Evolutionary conservation across 371 early-diverging fungal species (phyloP).

Genomic region (Mucor irregularis): DNA sequence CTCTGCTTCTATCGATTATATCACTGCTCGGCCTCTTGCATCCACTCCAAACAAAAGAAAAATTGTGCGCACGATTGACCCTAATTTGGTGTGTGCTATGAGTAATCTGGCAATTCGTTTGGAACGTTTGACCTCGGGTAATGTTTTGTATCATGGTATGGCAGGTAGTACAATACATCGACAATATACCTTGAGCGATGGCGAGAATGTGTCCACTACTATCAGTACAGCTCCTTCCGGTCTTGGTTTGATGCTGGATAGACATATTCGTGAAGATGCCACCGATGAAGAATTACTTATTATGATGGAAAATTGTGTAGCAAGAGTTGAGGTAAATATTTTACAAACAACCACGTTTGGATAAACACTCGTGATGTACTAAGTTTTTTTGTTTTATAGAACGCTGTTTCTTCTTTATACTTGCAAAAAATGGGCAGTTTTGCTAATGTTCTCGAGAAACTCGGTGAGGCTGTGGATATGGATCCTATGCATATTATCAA

Average conservation of each 20-base stretch:
- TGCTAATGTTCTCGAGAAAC: slow-evolving; percentile 55
- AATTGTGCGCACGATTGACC: slow-evolving; percentile 31
- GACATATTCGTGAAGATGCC: slow-evolving; percentile 55
- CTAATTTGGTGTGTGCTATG: slow-evolving; percentile 34
- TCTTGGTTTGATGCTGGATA: slow-evolving; percentile 30
- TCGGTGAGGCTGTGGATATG: slow-evolving; percentile 57
- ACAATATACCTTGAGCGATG: slow-evolving; percentile 9
- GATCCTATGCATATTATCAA: slow-evolving; percentile 62
- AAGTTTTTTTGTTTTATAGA: slow-evolving; percentile 30
- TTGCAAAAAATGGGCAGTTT: slow-evolving; percentile 59
- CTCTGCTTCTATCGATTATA: not conserved
- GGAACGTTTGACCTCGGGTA: slow-evolving; percentile 45
- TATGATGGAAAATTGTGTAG: slow-evolving; percentile 61
- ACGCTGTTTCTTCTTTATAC: slow-evolving; percentile 59
- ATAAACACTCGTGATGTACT: too few relatives aligned
- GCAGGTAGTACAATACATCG: slow-evolving; percentile 32
- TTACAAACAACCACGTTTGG: too few relatives aligned
- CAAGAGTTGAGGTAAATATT: slow-evolving; percentile 61
- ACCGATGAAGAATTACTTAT: slow-evolving; percentile 58
- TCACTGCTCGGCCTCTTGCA: not conserved
- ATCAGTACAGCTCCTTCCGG: slow-evolving; percentile 21
- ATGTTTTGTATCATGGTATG: slow-evolving; percentile 17
- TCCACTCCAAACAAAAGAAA: not conserved
- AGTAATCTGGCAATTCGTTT: slow-evolving; percentile 42
- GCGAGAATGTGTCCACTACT: slow-evolving; percentile 23